Evolutionary conservation across 306 rosid species (phyloP).

Genomic region (Acacia confusa): DNA sequence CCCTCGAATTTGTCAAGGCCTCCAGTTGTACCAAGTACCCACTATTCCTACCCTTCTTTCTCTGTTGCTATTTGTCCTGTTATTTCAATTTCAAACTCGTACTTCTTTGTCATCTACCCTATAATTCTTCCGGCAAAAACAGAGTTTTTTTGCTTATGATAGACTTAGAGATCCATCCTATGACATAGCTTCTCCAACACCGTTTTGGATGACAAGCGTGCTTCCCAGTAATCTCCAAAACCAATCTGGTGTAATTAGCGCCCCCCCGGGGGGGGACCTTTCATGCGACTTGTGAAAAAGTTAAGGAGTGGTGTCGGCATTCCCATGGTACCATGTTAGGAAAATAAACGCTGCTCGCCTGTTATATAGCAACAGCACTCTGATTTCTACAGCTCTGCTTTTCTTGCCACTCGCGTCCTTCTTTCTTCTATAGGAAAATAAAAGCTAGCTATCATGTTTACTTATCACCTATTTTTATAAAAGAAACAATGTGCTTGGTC

Average conservation of each 20-base stretch:
- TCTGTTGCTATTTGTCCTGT: not conserved
- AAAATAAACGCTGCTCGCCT: slow-evolving; percentile 38
- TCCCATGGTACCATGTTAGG: slow-evolving; percentile 33
- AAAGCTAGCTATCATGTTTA: not conserved
- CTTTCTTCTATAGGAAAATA: not conserved
- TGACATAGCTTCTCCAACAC: too few relatives aligned
- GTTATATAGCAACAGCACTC: slow-evolving; percentile 17
- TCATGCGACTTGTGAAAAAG: slow-evolving; percentile 25
- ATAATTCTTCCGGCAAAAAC: not conserved
- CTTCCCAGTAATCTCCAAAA: slow-evolving; percentile 18
- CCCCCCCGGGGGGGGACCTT: slow-evolving; percentile 33
- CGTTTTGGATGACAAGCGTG: not conserved
- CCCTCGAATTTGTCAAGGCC: slow-evolving; percentile 41
- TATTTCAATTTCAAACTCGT: slow-evolving; percentile 13
- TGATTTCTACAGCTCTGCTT: slow-evolving; percentile 36
- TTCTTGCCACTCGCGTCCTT: slow-evolving; percentile 39
- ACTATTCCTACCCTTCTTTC: not conserved
- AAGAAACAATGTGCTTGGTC: not conserved
- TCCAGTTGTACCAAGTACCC: slow-evolving; percentile 26
- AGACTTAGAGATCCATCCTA: not conserved
- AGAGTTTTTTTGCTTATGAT: slow-evolving; percentile 1
- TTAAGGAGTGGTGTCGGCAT: slow-evolving; percentile 42
- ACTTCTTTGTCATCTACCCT: slow-evolving; percentile 10
- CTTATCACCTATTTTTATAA: not conserved
- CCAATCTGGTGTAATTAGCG: slow-evolving; percentile 1